phyloP scores from a whole-genome alignment of 371 early-diverging fungal species.

The Haplosporangium sp. region DNA sequence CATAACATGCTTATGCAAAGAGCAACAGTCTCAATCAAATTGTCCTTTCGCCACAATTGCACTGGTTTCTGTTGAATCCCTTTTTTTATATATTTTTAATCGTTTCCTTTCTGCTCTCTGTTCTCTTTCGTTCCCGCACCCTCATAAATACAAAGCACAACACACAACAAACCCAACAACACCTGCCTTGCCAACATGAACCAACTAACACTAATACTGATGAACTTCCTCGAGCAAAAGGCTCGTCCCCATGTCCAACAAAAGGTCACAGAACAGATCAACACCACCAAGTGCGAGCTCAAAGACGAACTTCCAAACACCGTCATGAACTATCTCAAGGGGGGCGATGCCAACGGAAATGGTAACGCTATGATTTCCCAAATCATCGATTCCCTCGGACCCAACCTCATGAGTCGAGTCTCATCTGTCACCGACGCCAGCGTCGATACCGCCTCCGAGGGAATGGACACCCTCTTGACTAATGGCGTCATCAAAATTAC shows the following conservation, averaged over 20 bases:
- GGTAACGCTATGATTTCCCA: conserved; percentile 30
- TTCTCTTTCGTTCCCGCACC: background rate
- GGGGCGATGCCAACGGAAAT: conserved; percentile 12
- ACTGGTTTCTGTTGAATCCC: too few relatives aligned
- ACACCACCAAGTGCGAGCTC: conserved; percentile 43
- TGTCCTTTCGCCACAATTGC: too few relatives aligned
- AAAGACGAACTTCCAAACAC: conserved; percentile 31
- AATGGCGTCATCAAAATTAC: conserved; percentile 48
- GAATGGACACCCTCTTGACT: conserved; percentile 44
- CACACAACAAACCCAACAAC: conserved; percentile 1
- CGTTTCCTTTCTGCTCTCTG: background rate
- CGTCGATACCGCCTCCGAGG: conserved; percentile 42
- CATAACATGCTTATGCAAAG: too few relatives aligned
- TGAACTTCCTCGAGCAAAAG: conserved; percentile 38
- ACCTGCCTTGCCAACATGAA: conserved; percentile 17
- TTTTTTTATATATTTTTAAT: too few relatives aligned
- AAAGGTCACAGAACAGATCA: conserved; percentile 40
- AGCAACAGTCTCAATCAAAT: too few relatives aligned
- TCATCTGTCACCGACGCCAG: conserved; percentile 18
- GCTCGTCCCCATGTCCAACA: conserved; percentile 43
- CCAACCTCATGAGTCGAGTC: conserved; percentile 23
- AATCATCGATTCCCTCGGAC: conserved; percentile 18
- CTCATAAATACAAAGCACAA: background rate
- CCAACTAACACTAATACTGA: conserved; percentile 27
- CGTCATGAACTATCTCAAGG: conserved; percentile 28